Evolutionary conservation across 2,329 filamentous ascomycete species (phyloP).

Genomic region (Fonsecaea monophora): DNA sequence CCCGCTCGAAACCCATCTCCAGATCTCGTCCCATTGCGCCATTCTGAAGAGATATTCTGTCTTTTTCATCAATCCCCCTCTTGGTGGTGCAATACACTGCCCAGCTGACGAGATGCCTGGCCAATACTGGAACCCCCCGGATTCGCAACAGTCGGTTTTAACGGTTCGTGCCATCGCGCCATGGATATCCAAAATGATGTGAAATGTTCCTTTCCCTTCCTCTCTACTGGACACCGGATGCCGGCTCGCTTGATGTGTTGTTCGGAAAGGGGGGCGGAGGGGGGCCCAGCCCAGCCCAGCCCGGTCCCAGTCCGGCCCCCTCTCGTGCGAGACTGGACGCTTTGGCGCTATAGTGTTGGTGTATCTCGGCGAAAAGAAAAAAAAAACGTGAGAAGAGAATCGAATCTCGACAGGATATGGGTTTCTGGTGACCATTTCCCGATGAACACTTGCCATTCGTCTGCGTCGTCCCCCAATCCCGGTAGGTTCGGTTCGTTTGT

Average conservation of each 20-base stretch:
- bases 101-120: neutral
- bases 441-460: neutral
- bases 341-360: neutral
- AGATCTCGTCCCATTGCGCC: neutral
- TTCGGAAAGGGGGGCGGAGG: too few species aligned
- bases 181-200: slow-evolving; percentile 7
- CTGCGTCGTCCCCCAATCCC: neutral
- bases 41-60: neutral
- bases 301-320: too few species aligned
- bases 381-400: neutral
- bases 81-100: slow-evolving; percentile 3
- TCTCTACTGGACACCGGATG: neutral
- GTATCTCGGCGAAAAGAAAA: neutral
- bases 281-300: neutral
- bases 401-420: neutral
- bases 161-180: neutral
- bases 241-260: neutral
- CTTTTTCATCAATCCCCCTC: neutral
- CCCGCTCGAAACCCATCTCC: neutral
- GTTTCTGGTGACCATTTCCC: neutral
- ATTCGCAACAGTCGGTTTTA: neutral
- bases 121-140: neutral
- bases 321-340: neutral
- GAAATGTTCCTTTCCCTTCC: neutral
- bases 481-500: neutral